Percentiles rank a stretch among this genome's conserved stretches.
Evolutionary conservation across 2,329 filamentous ascomycete species (phyloP).

Genomic region (Aspergillus quadricinctus): DNA sequence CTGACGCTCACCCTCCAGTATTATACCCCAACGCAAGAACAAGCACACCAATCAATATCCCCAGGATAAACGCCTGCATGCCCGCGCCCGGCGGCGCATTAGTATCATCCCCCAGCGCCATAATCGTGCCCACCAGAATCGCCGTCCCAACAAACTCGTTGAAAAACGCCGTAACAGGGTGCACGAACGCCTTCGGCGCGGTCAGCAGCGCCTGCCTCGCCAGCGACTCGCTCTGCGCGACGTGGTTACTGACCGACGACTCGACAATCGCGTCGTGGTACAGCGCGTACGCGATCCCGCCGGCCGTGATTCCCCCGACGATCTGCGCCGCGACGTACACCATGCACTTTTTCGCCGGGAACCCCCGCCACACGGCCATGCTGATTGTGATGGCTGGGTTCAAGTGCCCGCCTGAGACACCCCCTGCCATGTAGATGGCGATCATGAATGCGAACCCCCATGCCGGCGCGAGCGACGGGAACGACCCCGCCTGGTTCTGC

Average conservation of each 20-base stretch:
- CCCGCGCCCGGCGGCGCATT: constrained; percentile 44
- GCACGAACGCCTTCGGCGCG: constrained; percentile 21
- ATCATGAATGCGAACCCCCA: constrained; percentile 33
- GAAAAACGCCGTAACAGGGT: constrained; percentile 31
- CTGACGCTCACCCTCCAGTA: constrained; percentile 26
- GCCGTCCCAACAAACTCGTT: constrained; percentile 34
- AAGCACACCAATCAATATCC: constrained; percentile 10
- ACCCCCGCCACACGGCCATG: constrained; percentile 31
- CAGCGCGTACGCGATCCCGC: constrained; percentile 31
- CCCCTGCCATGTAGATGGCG: constrained; percentile 44
- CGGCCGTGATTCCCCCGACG: constrained; percentile 32
- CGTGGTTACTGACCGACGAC: constrained; percentile 10
- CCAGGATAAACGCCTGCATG: constrained; percentile 33
- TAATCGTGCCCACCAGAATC: constrained; percentile 27
- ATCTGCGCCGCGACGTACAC: constrained; percentile 33
- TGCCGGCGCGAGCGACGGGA: constrained; percentile 14
- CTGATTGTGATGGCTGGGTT: constrained; percentile 44
- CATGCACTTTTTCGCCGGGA: constrained; percentile 23
- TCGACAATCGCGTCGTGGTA: constrained; percentile 33
- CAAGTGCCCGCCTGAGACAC: constrained; percentile 47
- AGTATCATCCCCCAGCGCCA: constrained; percentile 39
- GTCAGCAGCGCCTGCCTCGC: constrained; percentile 25
- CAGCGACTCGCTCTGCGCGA: constrained; percentile 14
- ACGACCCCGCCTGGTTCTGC: constrained; percentile 19
- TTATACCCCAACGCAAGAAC: constrained; percentile 28